Percentiles rank a stretch among this genome's conserved stretches.
Conservation (phyloP, 306 rosid genomes). For the Oxytropis ochrocephala region DNA sequence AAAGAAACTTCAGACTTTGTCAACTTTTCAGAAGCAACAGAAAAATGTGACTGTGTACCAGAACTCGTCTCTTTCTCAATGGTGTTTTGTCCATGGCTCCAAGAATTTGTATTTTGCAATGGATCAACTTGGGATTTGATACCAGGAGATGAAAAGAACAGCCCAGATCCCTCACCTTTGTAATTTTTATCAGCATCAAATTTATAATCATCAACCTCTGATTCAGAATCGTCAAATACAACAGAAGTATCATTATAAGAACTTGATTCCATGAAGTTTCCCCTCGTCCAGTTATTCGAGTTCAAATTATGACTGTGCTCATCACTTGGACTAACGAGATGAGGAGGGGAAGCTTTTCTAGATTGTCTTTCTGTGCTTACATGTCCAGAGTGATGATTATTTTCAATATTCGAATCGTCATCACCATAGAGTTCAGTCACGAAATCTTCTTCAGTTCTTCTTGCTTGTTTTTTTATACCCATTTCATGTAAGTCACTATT, state of each 20-base stretch:
- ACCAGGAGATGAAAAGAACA: slow-evolving; percentile 30
- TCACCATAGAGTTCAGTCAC: slow-evolving; percentile 27
- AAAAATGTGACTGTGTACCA: slow-evolving; percentile 34
- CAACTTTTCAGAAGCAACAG: slow-evolving; percentile 42
- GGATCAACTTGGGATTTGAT: slow-evolving; percentile 34
- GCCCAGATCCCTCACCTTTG: slow-evolving; percentile 41
- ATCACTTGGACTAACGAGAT: slow-evolving; percentile 28
- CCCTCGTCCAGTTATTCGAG: slow-evolving; percentile 14
- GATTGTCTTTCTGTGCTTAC: slow-evolving; percentile 32
- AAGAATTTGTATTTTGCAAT: slow-evolving; percentile 33
- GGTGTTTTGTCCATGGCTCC: slow-evolving; percentile 34
- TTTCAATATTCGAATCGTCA: slow-evolving; percentile 33
- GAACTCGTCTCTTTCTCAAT: slow-evolving; percentile 33
- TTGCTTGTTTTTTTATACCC: slow-evolving; percentile 33
- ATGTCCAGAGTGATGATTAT: slow-evolving; percentile 35
- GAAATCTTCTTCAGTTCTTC: slow-evolving; percentile 33
- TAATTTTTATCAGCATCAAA: slow-evolving; percentile 31
- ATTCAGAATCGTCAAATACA: slow-evolving; percentile 66
- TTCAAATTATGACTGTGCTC: slow-evolving; percentile 32
- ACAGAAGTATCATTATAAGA: slow-evolving; percentile 37
- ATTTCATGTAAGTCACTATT: slow-evolving; percentile 26
- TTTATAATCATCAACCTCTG: slow-evolving; percentile 53
- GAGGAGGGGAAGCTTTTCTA: slow-evolving; percentile 37
- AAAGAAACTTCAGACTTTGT: slow-evolving; percentile 35
- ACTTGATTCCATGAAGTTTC: slow-evolving; percentile 26